phyloP scores from a whole-genome alignment of 768 basidiomycete species.

The Lactarius sanguifluus region DNA sequence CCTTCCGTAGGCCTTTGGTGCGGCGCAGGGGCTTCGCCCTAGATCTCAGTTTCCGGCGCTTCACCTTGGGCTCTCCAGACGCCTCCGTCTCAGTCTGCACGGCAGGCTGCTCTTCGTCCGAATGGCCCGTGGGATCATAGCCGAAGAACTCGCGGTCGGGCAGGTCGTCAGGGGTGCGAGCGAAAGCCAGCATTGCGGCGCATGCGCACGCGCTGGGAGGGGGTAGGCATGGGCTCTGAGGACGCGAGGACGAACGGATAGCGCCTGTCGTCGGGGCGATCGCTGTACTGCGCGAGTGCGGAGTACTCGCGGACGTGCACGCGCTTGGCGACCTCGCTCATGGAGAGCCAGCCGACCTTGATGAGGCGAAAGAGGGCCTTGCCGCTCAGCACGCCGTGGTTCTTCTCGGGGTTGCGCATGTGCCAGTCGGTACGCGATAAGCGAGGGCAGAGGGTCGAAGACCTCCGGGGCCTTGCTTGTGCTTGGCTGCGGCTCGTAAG shows the following conservation, averaged over 20 bases:
- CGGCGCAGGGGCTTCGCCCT: conserved; percentile 7
- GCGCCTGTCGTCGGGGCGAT: conserved; percentile 28
- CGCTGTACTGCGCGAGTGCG: conserved; percentile 30
- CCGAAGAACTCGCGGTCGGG: conserved; percentile 32
- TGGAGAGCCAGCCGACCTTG: conserved; percentile 34
- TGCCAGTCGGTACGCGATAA: conserved; percentile 35
- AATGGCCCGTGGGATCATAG: conserved; percentile 7
- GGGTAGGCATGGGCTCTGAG: conserved; percentile 29
- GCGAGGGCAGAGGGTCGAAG: conserved; percentile 31
- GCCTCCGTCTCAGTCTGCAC: not conserved
- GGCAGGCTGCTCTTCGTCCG: conserved; percentile 10
- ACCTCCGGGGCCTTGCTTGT: conserved; percentile 31
- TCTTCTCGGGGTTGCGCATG: conserved; percentile 30
- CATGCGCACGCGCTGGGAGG: conserved; percentile 30
- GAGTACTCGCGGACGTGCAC: conserved; percentile 31
- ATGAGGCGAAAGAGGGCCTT: conserved; percentile 34
- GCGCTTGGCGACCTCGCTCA: conserved; percentile 31
- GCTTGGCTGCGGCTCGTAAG: conserved; percentile 27
- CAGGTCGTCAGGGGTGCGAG: conserved; percentile 24
- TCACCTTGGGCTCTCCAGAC: conserved; percentile 13
- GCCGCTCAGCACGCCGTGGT: conserved; percentile 24
- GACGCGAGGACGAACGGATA: conserved; percentile 32
- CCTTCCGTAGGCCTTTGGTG: conserved; percentile 11
- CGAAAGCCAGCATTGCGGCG: conserved; percentile 25
- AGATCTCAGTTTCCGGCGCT: conserved; percentile 7